Percentiles rank a stretch among this genome's conserved stretches.
Conservation (phyloP, 2,329 filamentous ascomycete species). For the Sphaerulina populicola region DNA sequence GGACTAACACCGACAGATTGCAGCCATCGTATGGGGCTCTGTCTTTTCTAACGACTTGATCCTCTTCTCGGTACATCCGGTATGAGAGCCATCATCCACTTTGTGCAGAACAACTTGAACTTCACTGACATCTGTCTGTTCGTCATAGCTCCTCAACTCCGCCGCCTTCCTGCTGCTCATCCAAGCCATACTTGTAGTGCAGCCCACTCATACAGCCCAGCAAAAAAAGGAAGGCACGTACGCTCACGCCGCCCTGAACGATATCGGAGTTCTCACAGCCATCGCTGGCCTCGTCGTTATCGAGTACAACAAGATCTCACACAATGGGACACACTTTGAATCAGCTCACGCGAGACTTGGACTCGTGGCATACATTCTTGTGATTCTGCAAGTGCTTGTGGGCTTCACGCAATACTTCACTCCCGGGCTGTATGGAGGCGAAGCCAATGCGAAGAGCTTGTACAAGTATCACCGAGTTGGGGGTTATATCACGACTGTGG, state of each 20-base stretch:
- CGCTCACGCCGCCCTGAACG: conserved; percentile 63
- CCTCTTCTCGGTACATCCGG: conserved; percentile 82
- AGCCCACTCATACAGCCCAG: conserved; percentile 68
- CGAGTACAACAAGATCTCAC: conserved; percentile 72
- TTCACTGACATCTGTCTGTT: conserved; percentile 1
- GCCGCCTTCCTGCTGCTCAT: conserved; percentile 65
- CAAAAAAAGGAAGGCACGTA: conserved; percentile 61
- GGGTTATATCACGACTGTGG: conserved; percentile 64
- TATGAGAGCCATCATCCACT: conserved; percentile 43
- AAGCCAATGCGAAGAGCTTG: conserved; percentile 67
- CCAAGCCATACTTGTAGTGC: conserved; percentile 74
- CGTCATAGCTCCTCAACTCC: conserved; percentile 32
- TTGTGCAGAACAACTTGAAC: neutral
- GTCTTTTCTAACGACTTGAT: conserved; percentile 64
- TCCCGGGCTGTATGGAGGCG: conserved; percentile 66
- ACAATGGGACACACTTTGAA: conserved; percentile 63
- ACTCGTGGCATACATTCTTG: conserved; percentile 60
- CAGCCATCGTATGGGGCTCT: conserved; percentile 66
- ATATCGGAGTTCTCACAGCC: conserved; percentile 54
- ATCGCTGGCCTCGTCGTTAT: conserved; percentile 61
- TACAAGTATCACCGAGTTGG: conserved; percentile 82
- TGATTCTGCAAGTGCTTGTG: conserved; percentile 65
- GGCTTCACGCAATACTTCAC: conserved; percentile 76
- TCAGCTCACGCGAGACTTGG: conserved; percentile 77
- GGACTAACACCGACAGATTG: conserved; percentile 43